Conservation (phyloP, 139 green algal species). For the Chlamydomonas sp. region DNA sequence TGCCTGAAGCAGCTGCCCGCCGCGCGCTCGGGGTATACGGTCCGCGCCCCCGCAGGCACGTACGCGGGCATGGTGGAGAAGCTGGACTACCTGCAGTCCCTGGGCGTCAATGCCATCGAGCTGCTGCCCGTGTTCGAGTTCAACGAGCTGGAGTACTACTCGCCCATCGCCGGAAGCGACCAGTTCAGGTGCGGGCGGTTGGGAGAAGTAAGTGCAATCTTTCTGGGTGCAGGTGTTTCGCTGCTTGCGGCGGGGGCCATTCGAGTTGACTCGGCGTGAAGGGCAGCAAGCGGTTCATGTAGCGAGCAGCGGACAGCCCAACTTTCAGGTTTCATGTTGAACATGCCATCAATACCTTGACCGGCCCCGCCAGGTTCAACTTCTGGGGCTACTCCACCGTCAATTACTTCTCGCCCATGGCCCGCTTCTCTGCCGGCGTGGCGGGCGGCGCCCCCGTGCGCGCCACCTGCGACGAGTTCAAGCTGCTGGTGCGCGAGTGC, state of each 20-base stretch:
- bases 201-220: neutral
- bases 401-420: slow-evolving; percentile 96
- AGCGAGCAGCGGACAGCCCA: neutral
- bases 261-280: neutral
- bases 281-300: neutral
- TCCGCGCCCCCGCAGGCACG: slow-evolving; percentile 68
- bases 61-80: slow-evolving; percentile 89
- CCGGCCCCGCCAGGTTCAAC: slow-evolving; percentile 82
- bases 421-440: slow-evolving; percentile 53
- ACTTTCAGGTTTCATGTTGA: slow-evolving; percentile 9
- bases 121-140: slow-evolving; percentile 92
- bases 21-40: neutral
- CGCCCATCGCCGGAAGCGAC: slow-evolving; percentile 59
- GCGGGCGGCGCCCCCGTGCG: slow-evolving; percentile 44
- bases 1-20: no score
- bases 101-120: slow-evolving; percentile 97
- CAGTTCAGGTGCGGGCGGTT: slow-evolving; percentile 30
- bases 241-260: neutral
- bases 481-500: slow-evolving; percentile 91
- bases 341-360: slow-evolving; percentile 51
- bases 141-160: slow-evolving; percentile 99
- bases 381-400: slow-evolving; percentile 99
- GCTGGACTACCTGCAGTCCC: slow-evolving; percentile 90
- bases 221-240: neutral
- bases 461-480: slow-evolving; percentile 91